Evolutionary conservation across 164 flowering plant species (phyloP), one percentile per base, ranked within the genome.

Genomic region (Akebia trifoliata): DNA sequence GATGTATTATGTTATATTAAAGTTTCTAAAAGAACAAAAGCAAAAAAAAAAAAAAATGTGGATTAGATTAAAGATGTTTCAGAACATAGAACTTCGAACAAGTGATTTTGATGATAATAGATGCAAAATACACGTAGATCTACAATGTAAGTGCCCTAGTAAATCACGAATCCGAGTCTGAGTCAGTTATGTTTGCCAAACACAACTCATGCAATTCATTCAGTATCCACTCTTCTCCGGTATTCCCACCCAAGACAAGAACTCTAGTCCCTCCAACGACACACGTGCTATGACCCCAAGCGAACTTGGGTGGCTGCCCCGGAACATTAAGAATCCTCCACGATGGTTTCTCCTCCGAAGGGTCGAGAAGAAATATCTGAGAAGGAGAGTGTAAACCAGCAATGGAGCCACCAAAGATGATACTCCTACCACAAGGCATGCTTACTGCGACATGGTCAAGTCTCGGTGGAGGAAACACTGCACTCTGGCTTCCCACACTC

Each of bases 241-340:
- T 82, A 35, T 86, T 85, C 7, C 93, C 91, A 28, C 93, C 96
- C 69, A 89, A 62, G 18, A 89, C 91, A 60, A 89, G 62, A 28
- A 81, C 93, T 57, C 91, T 65, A 10, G 96, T 86, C 10, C 96
- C 93, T 54, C 93, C 93, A 50, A 86, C 84, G 39, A 84, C 84
- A 61, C 96, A 89, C n/a, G 93, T 89, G 61, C 93, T 84, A 46
- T 89, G 96, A 32, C 96, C 96, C 96, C 96, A 86, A 15, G 96
- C 90, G 52, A 79, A 84, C 56, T 82, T 82, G 3, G 96, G 93
- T 3, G 88, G 89, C 56, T 82, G 78, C 36, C 96, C 93, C 1
- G 90, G 96, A 40, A 86, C 93, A 42, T 80, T 81, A n/a, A 89
- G 79, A 38, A 67, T 81, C 68, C 90, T 78, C 97, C 97, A 89